Conservation (phyloP, 1,284 basidiomycete species). For the Inonotus hispidus region DNA sequence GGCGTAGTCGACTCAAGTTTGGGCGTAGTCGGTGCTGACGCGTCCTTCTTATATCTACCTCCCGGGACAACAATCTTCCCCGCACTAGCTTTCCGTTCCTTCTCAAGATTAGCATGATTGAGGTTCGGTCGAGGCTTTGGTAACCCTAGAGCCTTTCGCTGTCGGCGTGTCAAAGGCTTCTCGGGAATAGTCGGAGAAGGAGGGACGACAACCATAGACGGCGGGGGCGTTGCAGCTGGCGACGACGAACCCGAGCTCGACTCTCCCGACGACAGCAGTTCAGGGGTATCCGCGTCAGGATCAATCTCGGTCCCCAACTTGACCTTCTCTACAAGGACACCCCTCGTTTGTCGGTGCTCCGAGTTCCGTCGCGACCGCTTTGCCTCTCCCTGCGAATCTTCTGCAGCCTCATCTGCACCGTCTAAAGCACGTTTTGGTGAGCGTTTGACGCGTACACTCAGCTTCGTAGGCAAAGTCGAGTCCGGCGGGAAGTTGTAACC, state of each 20-base stretch:
- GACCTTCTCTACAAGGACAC: conserved; percentile 22
- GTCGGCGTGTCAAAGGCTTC: conserved; percentile 50
- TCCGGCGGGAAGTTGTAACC: conserved; percentile 14
- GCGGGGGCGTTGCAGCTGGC: conserved; percentile 33
- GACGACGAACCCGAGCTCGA: conserved; percentile 40
- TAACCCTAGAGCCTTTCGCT: conserved; percentile 61
- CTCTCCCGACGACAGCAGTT: conserved; percentile 37
- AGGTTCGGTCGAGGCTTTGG: conserved; percentile 43
- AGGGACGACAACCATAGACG: conserved; percentile 23
- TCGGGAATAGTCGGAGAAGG: conserved; percentile 24
- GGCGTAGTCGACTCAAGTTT: conserved; percentile 30
- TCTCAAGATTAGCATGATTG: conserved; percentile 17
- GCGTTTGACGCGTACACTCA: conserved; percentile 29
- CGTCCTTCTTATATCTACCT: conserved; percentile 38
- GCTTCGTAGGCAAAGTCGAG: background rate
- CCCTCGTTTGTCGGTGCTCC: background rate
- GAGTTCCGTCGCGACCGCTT: conserved; percentile 37
- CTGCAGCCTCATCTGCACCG: conserved; percentile 44
- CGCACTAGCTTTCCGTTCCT: conserved; percentile 29
- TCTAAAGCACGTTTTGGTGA: conserved; percentile 69
- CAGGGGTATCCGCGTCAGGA: conserved; percentile 36
- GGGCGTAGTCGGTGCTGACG: conserved; percentile 22
- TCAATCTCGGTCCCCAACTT: conserved; percentile 28
- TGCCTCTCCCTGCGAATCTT: conserved; percentile 36
- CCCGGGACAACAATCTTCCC: conserved; percentile 56